Conservation (phyloP, 305 asterid genomes). For the Fraxinus angustifolia region DNA sequence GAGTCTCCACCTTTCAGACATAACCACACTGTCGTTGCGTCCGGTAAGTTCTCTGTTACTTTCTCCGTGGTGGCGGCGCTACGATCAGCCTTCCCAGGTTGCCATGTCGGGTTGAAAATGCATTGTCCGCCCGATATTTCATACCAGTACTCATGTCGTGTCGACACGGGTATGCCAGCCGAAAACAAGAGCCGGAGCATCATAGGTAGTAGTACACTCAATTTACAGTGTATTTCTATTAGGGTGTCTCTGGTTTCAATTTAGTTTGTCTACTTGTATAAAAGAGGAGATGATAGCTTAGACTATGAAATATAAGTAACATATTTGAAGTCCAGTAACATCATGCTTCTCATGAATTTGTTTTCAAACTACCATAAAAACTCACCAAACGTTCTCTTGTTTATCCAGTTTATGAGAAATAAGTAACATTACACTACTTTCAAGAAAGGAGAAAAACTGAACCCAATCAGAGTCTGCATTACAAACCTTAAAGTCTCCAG, state of each 20-base stretch:
- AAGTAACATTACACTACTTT: not conserved
- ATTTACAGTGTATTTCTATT: not conserved
- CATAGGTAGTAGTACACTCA: not conserved
- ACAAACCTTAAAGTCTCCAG: slow-evolving; percentile 76
- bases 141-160: no score
- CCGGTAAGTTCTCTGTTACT: no score
- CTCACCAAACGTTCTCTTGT: not conserved
- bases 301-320: not conserved
- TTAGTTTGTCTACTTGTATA: not conserved
- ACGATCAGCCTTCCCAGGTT: no score
- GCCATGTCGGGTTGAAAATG: no score
- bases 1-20: no score
- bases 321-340: not conserved
- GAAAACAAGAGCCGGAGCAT: no score
- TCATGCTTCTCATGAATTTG: not conserved
- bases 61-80: no score
- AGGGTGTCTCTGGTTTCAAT: not conserved
- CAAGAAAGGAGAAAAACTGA: not conserved
- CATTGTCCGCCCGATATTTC: no score
- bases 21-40: no score
- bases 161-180: no score
- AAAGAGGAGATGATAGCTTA: not conserved
- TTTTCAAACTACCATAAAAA: not conserved
- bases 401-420: not conserved
- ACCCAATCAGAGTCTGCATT: not conserved